Evolutionary conservation across 495 filamentous ascomycete genomes (phyloP).

Genomic region (Aspergillus egyptiacus): DNA sequence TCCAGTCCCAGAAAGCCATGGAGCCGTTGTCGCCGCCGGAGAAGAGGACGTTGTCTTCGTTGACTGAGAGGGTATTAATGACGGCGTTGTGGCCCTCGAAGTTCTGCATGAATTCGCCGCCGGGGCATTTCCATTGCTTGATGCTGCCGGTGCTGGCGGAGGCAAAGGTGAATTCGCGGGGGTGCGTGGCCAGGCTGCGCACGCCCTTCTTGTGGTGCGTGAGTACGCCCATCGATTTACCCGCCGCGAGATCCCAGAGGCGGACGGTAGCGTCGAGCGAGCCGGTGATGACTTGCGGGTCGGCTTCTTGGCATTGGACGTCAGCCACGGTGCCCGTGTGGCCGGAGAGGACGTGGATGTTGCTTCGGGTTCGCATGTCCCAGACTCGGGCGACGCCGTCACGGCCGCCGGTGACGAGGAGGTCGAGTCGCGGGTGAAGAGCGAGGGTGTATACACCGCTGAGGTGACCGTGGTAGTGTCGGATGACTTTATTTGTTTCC

Average conservation of each 20-base stretch:
- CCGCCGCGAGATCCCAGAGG: constrained; percentile 93
- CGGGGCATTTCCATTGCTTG: constrained; percentile 99
- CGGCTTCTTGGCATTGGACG: constrained; percentile 88
- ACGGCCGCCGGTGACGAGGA: constrained; percentile 89
- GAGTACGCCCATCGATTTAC: constrained; percentile 90
- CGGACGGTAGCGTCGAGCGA: constrained; percentile 90
- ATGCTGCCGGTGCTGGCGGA: constrained; percentile 86
- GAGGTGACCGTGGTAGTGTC: constrained; percentile 96
- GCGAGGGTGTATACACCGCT: constrained; percentile 91
- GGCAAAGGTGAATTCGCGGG: constrained; percentile 94
- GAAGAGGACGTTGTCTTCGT: constrained; percentile 92
- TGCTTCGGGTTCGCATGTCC: constrained; percentile 96
- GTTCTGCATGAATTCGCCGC: constrained; percentile 98
- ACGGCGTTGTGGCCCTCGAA: constrained; percentile 95
- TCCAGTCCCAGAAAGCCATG: constrained; percentile 99
- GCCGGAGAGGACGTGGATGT: constrained; percentile 87
- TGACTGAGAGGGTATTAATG: constrained; percentile 90
- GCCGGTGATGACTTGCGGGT: constrained; percentile 89
- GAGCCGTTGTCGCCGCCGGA: constrained; percentile 94
- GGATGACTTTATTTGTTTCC: constrained; percentile 97
- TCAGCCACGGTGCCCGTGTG: constrained; percentile 86
- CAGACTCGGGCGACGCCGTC: constrained; percentile 93
- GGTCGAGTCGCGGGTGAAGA: constrained; percentile 88
- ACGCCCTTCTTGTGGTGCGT: constrained; percentile 99
- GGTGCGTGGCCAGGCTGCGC: constrained; percentile 76